These are phyloP conservation scores for Globisporangium rhizosaccharum DNA, from an alignment of 352 stramenopile genomes.

Conservation along the genomic window DNA sequence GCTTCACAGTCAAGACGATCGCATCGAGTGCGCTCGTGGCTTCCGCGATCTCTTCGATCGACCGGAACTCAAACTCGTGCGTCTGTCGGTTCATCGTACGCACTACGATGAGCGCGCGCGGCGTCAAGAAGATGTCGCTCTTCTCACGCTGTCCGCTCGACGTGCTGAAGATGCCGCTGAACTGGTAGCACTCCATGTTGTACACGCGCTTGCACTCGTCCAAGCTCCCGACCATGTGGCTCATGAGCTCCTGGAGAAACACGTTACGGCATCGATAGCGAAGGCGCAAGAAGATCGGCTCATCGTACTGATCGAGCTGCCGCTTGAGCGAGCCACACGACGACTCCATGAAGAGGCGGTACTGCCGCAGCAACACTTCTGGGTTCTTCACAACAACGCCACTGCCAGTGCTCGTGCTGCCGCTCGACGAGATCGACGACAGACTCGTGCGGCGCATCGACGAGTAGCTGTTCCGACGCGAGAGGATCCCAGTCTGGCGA, in stretches of 20 bases:
- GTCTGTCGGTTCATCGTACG: conserved; percentile 62
- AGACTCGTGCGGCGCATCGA: conserved; percentile 16
- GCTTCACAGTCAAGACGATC: conserved; percentile 52
- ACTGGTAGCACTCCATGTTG: conserved; percentile 62
- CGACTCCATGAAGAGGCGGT: conserved; percentile 67
- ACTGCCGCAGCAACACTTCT: conserved; percentile 65
- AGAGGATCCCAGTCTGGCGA: conserved; percentile 19
- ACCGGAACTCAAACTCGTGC: conserved; percentile 69
- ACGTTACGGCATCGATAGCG: conserved; percentile 71
- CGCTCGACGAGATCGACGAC: conserved; percentile 41
- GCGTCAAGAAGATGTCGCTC: conserved; percentile 63
- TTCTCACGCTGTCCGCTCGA: conserved; percentile 69
- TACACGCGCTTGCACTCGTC: conserved; percentile 76
- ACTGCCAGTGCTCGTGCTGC: conserved; percentile 19
- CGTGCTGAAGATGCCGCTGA: conserved; percentile 68
- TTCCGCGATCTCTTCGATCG: conserved; percentile 45
- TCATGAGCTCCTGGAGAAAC: conserved; percentile 83
- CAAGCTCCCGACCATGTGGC: conserved; percentile 66
- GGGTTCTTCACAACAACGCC: conserved; percentile 59
- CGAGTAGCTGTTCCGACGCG: conserved; percentile 20
- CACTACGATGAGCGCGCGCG: conserved; percentile 57
- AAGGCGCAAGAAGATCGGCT: conserved; percentile 61
- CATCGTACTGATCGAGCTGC: conserved; percentile 50
- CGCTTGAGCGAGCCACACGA: conserved; percentile 52
- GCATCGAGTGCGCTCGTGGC: conserved; percentile 43